A percentile compares a stretch with the other conserved stretches of the same genome.
phyloP scores from a whole-genome alignment of 768 basidiomycete genomes.

The Lactarius akahatsu region DNA sequence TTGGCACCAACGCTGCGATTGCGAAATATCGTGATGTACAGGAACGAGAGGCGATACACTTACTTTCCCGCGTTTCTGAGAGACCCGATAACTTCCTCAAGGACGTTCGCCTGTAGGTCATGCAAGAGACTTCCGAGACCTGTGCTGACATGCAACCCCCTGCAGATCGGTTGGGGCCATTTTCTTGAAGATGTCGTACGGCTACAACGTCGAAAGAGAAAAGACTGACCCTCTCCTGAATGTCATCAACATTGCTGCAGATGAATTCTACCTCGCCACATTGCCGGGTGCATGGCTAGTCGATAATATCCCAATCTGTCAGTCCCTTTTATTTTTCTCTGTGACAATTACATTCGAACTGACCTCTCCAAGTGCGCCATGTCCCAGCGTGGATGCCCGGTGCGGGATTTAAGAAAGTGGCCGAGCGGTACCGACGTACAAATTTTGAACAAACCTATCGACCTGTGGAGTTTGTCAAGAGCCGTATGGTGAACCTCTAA shows the following conservation, averaged over 20 bases:
- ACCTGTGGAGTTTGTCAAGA: conserved; percentile 28
- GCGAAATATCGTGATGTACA: conserved; percentile 7
- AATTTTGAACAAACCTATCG: conserved; percentile 18
- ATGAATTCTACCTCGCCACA: conserved; percentile 22
- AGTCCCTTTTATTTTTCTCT: background rate
- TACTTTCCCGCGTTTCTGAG: conserved; percentile 10
- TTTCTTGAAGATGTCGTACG: conserved; percentile 21
- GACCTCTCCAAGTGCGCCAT: conserved; percentile 12
- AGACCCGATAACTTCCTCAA: conserved; percentile 15
- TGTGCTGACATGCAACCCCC: background rate
- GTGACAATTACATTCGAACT: background rate
- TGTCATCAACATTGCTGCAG: conserved; percentile 19
- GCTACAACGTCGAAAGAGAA: conserved; percentile 14
- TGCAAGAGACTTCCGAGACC: background rate
- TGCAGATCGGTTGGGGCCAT: conserved; percentile 13
- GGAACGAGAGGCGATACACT: conserved; percentile 9
- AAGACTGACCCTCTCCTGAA: conserved; percentile 15
- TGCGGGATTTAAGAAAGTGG: conserved; percentile 27
- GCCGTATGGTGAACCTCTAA: conserved; percentile 22
- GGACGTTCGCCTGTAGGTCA: conserved; percentile 13
- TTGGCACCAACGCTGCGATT: conserved; percentile 13
- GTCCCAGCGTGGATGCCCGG: conserved; percentile 32
- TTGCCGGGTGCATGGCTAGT: conserved; percentile 19
- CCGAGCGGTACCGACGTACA: conserved; percentile 11
- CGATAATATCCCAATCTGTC: conserved; percentile 14